Evolutionary conservation across 495 filamentous ascomycete species (phyloP).

Genomic region (Sabuloglossum arenarium): DNA sequence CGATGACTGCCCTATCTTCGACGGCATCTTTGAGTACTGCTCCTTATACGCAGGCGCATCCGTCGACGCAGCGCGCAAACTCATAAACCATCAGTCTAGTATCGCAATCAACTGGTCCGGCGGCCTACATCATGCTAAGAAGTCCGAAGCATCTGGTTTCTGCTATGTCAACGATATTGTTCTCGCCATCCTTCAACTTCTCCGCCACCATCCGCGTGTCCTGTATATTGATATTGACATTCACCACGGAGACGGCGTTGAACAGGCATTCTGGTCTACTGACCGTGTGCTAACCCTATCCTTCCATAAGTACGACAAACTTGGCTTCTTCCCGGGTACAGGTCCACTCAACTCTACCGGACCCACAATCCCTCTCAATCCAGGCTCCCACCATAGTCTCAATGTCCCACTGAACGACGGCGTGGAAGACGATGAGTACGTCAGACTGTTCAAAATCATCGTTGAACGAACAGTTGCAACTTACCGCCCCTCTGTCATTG

Average conservation of each 20-base stretch:
- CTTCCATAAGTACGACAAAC: constrained; percentile 89
- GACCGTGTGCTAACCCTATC: constrained; percentile 97
- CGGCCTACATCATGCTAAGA: constrained; percentile 93
- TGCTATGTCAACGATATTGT: constrained; percentile 99
- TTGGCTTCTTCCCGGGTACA: constrained; percentile 53
- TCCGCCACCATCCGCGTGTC: constrained; percentile 81
- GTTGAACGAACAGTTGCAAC: constrained; percentile 51
- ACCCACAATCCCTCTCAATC: constrained; percentile 34
- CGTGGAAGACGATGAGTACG: constrained; percentile 85
- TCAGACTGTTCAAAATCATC: constrained; percentile 60
- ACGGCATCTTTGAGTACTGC: constrained; percentile 87
- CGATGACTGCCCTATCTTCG: constrained; percentile 90
- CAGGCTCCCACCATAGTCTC: constrained; percentile 40
- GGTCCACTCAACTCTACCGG: constrained; percentile 37
- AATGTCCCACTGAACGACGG: constrained; percentile 54
- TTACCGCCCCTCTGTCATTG: constrained; percentile 72
- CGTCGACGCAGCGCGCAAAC: constrained; percentile 76
- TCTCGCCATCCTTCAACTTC: constrained; percentile 81
- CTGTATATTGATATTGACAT: constrained; percentile 98
- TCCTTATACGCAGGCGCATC: constrained; percentile 81
- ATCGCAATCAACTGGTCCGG: constrained; percentile 99
- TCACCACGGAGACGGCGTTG: constrained; percentile 93
- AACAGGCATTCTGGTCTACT: constrained; percentile 94
- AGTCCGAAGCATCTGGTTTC: constrained; percentile 81
- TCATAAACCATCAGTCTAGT: constrained; percentile 66